A percentile compares a stretch with the other conserved stretches of the same genome.
Conservation (phyloP, 2,329 filamentous ascomycete species). For the Calonectria ilicicola region DNA sequence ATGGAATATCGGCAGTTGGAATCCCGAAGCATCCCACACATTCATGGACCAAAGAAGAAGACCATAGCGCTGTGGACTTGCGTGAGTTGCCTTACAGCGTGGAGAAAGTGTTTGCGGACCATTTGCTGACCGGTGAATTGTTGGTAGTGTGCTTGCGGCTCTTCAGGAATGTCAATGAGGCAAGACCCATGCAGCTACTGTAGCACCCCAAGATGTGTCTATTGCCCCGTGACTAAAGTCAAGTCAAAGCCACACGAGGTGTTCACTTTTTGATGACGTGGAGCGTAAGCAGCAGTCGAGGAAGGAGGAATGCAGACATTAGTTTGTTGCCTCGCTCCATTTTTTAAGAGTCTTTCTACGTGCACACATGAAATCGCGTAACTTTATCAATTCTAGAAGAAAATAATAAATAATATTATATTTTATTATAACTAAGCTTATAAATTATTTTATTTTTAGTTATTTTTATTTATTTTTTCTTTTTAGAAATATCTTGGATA, state of each 20-base stretch:
- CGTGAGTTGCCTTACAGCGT: not conserved
- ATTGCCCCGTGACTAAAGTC: conserved; percentile 1
- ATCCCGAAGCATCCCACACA: not conserved
- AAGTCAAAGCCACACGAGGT: not conserved
- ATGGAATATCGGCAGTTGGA: not conserved
- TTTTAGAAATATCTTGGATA: too few species aligned
- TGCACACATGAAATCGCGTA: too few species aligned
- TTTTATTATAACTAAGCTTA: too few species aligned
- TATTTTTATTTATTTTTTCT: too few species aligned
- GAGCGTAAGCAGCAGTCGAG: not conserved
- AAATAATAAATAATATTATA: too few species aligned
- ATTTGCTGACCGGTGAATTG: not conserved
- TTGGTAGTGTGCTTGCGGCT: not conserved
- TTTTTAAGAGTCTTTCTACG: too few species aligned
- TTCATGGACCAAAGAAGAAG: not conserved
- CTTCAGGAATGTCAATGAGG: not conserved
- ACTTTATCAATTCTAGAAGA: too few species aligned
- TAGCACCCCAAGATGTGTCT: not conserved
- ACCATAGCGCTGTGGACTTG: not conserved
- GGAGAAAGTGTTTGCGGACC: not conserved
- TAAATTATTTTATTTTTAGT: too few species aligned
- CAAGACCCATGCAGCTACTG: not conserved
- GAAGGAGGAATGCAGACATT: not conserved
- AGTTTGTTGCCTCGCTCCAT: not conserved
- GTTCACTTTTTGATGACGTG: not conserved